Percentiles rank a stretch among this genome's conserved stretches.
Conservation (phyloP, 371 early-diverging fungal species). For the Amoeboaphelidium protococcarum region DNA sequence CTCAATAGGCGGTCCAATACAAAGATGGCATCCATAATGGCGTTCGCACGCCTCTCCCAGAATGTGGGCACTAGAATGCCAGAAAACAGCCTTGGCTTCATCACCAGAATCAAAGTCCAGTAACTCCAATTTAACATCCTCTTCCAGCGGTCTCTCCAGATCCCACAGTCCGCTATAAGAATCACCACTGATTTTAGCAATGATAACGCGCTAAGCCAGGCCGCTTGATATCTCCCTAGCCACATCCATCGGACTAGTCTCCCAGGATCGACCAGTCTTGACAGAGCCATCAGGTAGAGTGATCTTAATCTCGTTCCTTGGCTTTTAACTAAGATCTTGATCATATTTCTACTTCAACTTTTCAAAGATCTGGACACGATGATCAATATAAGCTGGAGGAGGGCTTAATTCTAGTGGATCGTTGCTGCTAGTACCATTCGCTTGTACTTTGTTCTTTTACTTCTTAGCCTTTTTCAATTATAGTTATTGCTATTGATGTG, state of each 20-base stretch:
- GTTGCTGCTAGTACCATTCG: too few species aligned
- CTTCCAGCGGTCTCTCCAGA: constrained; percentile 60
- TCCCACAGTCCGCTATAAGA: too few species aligned
- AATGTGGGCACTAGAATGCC: constrained; percentile 99
- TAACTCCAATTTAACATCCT: constrained; percentile 54
- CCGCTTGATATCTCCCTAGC: constrained; percentile 65
- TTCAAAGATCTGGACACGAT: constrained; percentile 76
- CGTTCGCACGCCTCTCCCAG: constrained; percentile 93
- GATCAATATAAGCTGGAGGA: constrained; percentile 46
- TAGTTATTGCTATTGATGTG: too few species aligned
- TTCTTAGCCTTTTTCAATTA: too few species aligned
- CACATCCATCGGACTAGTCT: constrained; percentile 87
- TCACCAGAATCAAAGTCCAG: constrained; percentile 92
- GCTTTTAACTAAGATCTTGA: constrained; percentile 40
- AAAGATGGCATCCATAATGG: constrained; percentile 86
- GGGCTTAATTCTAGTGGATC: background rate
- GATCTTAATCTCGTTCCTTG: constrained; percentile 58
- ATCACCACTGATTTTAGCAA: constrained; percentile 73
- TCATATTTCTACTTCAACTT: constrained; percentile 47
- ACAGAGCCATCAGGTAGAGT: constrained; percentile 66
- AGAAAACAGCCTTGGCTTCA: constrained; percentile 68
- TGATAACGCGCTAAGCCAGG: constrained; percentile 64
- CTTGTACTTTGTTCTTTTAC: too few species aligned
- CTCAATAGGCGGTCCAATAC: constrained; percentile 94
- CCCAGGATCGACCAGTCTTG: constrained; percentile 72